Conservation (phyloP, 805 yeast species). For the Saccharomycopsis sp. region DNA sequence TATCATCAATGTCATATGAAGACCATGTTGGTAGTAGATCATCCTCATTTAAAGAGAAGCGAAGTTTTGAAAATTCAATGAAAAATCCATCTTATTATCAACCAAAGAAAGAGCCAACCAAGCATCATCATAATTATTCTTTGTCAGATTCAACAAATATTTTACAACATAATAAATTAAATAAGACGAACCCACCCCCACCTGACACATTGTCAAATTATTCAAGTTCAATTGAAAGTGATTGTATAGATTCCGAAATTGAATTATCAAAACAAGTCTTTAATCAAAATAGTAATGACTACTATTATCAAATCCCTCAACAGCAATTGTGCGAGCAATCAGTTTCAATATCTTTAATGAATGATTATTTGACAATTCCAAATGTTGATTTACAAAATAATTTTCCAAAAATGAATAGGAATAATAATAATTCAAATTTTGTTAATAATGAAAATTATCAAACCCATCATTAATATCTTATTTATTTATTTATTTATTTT, state of each 20-base stretch:
- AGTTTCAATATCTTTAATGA: background rate
- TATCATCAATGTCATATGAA: constrained; percentile 6
- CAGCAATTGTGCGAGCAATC: background rate
- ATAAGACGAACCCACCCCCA: too few relatives aligned
- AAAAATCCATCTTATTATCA: background rate
- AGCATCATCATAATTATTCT: background rate
- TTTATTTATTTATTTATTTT: constrained; percentile 5
- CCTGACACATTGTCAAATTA: constrained; percentile 2
- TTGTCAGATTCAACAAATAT: background rate
- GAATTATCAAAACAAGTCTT: constrained; percentile 1
- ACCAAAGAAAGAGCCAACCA: background rate
- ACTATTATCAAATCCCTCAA: background rate
- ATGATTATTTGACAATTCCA: background rate
- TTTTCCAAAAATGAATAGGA: background rate
- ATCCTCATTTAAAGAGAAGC: background rate
- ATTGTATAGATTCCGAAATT: constrained; percentile 11
- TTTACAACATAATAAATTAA: too few relatives aligned
- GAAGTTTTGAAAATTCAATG: background rate
- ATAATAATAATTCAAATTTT: too few relatives aligned
- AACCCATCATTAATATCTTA: too few relatives aligned
- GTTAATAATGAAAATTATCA: constrained; percentile 6
- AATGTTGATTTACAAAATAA: background rate
- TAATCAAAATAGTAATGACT: background rate
- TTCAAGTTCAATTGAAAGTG: constrained; percentile 19
- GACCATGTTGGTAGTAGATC: background rate